Evolutionary conservation across 1,139 yeast genomes (phyloP).

Genomic region (Wickerhamiella pararugosa): DNA sequence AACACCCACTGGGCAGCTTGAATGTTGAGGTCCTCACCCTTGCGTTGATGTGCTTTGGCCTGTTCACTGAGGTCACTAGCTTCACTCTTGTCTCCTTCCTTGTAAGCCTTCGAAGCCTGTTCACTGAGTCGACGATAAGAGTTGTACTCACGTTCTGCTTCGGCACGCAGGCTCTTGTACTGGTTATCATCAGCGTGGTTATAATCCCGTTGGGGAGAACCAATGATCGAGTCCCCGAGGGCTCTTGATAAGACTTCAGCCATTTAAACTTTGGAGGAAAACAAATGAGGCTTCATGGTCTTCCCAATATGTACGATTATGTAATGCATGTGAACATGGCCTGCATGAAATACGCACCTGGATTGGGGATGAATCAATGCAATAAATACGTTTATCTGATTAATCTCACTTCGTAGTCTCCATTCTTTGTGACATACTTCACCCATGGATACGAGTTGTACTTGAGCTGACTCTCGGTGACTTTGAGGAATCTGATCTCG

Average conservation of each 20-base stretch:
- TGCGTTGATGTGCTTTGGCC: conserved; percentile 41
- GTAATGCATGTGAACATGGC: too few relatives aligned
- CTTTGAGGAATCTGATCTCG: conserved; percentile 80
- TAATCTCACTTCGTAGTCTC: conserved; percentile 72
- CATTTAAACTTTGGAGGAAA: too few relatives aligned
- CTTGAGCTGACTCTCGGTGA: conserved; percentile 73
- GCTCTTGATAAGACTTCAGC: background rate
- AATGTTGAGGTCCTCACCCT: conserved; percentile 56
- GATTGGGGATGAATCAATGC: too few relatives aligned
- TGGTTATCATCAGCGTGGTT: conserved; percentile 14
- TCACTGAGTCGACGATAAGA: conserved; percentile 42
- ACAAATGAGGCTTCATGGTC: too few relatives aligned
- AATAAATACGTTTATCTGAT: background rate
- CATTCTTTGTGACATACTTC: conserved; percentile 73
- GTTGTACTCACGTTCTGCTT: conserved; percentile 54
- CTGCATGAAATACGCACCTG: too few relatives aligned
- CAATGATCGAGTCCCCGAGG: conserved; percentile 4
- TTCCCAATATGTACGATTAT: too few relatives aligned
- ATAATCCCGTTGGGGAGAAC: conserved; percentile 3
- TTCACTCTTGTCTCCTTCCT: conserved; percentile 50
- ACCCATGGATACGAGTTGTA: conserved; percentile 93
- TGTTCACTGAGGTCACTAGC: conserved; percentile 64
- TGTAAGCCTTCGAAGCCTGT: conserved; percentile 64
- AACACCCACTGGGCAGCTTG: conserved; percentile 86
- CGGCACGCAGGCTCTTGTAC: conserved; percentile 47